Evolutionary conservation across 2,329 filamentous ascomycete genomes (phyloP).

Genomic region (Colletotrichum australisinense): DNA sequence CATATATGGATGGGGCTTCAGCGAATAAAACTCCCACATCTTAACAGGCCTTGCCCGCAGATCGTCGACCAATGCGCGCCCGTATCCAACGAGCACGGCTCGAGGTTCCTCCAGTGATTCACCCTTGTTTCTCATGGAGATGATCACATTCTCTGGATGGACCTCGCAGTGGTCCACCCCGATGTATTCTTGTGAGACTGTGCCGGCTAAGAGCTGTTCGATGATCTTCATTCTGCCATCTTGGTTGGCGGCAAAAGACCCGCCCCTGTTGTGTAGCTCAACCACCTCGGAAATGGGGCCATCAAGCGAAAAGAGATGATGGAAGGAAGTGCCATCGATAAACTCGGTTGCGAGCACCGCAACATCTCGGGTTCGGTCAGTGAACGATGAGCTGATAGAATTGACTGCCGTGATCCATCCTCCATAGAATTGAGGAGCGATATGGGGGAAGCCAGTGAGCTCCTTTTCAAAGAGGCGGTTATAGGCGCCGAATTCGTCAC

Average conservation of each 20-base stretch:
- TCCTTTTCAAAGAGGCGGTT: neutral
- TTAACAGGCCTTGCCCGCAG: neutral
- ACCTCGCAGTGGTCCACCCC: neutral
- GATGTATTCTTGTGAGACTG: neutral
- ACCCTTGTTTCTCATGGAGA: neutral
- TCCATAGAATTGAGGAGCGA: slow-evolving; percentile 9
- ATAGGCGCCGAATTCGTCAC: slow-evolving; percentile 2
- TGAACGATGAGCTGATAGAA: neutral
- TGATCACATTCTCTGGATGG: neutral
- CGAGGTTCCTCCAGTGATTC: neutral
- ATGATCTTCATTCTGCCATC: neutral
- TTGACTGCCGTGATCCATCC: neutral
- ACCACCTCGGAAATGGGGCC: neutral
- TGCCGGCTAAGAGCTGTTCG: neutral
- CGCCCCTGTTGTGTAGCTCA: neutral
- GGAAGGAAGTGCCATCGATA: neutral
- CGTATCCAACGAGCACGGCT: neutral
- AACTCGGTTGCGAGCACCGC: neutral
- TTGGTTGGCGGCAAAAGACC: neutral
- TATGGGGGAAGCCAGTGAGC: neutral
- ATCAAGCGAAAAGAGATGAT: neutral
- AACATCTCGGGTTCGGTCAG: neutral
- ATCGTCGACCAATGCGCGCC: neutral
- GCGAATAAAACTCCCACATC: neutral
- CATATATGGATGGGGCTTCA: no score